Conservation (phyloP, 2,329 filamentous ascomycete genomes). For the Xylariaceae sp. region DNA sequence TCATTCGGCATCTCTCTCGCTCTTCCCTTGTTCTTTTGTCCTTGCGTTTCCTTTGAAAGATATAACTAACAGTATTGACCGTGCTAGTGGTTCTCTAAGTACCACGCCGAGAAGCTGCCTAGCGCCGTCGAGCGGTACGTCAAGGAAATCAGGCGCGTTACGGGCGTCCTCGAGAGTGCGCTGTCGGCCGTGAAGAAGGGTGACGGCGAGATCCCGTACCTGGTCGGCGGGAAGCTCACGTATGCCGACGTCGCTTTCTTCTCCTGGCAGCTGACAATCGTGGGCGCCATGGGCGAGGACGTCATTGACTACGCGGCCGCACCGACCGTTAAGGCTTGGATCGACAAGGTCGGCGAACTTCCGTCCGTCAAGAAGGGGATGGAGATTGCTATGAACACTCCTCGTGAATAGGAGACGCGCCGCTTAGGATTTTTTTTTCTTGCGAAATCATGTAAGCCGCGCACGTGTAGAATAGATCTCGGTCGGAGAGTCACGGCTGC, state of each 20-base stretch:
- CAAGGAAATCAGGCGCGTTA: slow-evolving; percentile 51
- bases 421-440: too few relatives aligned
- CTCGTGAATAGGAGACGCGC: too few relatives aligned
- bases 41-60: not conserved
- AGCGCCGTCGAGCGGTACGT: slow-evolving; percentile 52
- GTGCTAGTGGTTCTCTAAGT: slow-evolving; percentile 50
- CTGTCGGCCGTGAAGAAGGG: slow-evolving; percentile 35
- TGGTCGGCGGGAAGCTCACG: slow-evolving; percentile 29
- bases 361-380: slow-evolving; percentile 8
- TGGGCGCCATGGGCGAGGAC: not conserved
- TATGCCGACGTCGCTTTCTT: slow-evolving; percentile 32
- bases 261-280: slow-evolving; percentile 18
- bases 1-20: too few relatives aligned
- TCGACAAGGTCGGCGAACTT: slow-evolving; percentile 9
- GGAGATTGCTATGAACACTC: not conserved
- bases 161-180: slow-evolving; percentile 49
- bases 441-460: too few relatives aligned
- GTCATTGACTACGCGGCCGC: slow-evolving; percentile 12
- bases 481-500: too few relatives aligned
- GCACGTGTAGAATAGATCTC: too few relatives aligned
- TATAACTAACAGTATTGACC: not conserved
- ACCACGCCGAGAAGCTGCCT: slow-evolving; percentile 49
- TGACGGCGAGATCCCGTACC: slow-evolving; percentile 20
- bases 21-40: too few relatives aligned
- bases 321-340: slow-evolving; percentile 23